Conservation (phyloP, 371 early-diverging fungal species). For the Apophysomyces variabilis region DNA sequence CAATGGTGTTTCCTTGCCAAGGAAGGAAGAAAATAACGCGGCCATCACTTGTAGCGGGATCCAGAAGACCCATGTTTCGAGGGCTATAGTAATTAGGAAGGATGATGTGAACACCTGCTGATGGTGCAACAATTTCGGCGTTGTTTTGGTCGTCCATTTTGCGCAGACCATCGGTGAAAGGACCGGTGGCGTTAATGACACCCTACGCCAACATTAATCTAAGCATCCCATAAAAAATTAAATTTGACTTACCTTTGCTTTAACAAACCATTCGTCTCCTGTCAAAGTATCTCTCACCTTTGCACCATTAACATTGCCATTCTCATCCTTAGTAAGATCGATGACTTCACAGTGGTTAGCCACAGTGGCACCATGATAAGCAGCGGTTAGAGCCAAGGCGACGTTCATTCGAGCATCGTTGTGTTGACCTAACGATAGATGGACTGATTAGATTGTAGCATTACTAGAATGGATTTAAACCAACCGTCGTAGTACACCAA, state of each 20-base stretch:
- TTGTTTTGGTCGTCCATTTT: slow-evolving; percentile 84
- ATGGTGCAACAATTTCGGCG: slow-evolving; percentile 91
- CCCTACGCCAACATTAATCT: slow-evolving; percentile 53
- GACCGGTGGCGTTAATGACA: slow-evolving; percentile 83
- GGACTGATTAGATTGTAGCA: background rate
- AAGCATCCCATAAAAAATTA: background rate
- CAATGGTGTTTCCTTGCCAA: slow-evolving; percentile 97
- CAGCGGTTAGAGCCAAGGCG: slow-evolving; percentile 94
- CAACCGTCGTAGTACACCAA: slow-evolving; percentile 98
- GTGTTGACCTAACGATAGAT: slow-evolving; percentile 75
- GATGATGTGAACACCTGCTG: slow-evolving; percentile 97
- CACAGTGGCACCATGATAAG: slow-evolving; percentile 92
- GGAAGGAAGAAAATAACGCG: slow-evolving; percentile 99
- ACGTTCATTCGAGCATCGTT: slow-evolving; percentile 99
- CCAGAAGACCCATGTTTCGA: slow-evolving; percentile 95
- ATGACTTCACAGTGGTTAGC: slow-evolving; percentile 96
- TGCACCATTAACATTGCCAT: slow-evolving; percentile 78
- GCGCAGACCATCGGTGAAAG: slow-evolving; percentile 83
- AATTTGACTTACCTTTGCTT: slow-evolving; percentile 68
- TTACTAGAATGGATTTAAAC: background rate
- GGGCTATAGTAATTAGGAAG: slow-evolving; percentile 95
- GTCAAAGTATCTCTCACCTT: slow-evolving; percentile 85
- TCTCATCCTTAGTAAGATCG: slow-evolving; percentile 77
- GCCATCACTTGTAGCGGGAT: slow-evolving; percentile 97
- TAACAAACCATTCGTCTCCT: slow-evolving; percentile 88